Evolutionary conservation across 352 stramenopile genomes (phyloP), one percentile per base, ranked within the genome.

Genomic region (Pelagophyceae sp.): DNA sequence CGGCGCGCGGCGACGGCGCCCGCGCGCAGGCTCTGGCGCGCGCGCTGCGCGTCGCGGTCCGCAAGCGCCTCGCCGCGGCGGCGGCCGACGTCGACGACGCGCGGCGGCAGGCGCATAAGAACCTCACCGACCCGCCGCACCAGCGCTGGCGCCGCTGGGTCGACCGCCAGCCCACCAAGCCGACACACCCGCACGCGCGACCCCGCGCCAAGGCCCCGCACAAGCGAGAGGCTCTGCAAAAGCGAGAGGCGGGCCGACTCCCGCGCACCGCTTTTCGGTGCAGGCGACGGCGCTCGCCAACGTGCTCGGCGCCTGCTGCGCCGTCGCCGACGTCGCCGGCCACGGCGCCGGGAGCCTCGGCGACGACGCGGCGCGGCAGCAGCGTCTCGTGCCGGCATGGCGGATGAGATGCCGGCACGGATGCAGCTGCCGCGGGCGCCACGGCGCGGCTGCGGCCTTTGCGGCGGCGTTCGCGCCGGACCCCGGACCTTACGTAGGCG

Each of bases 261-360:
- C n/a, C n/a, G n/a, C n/a, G n/a, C n/a, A n/a, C n/a, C n/a, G n/a
- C n/a, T n/a, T n/a, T n/a, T n/a, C n/a, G n/a, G n/a, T n/a, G 31
- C 63, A 45, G 29, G 63, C 67, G 33, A 74, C 67, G 35, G 37
- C 38, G 11, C 23, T 74, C 3, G 67, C 17, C 20, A 74, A 74
- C 38, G 67, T 37, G 35, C 38, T 74, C 17, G 67, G 67, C 27
- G 67, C 67, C 17, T 51, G 35, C 35, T 74, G 67, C 38, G 67
- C 35, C 67, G 67, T 58, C 20, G 67, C 67, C 17, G 23, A 3
- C 15, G 67, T 74, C 35, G 67, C 67, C 17, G 2, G 6, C 2
- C 17, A 2, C 27, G 33, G 2, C 2, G 38, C 11, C 2, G 67
- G 25, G 35, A 31, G 15, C 54, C 38, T 74, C 27, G 67, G 67